These are phyloP conservation scores for Solanum ossicruentum DNA, from an alignment of 257 asterid species.

Conservation along the genomic window DNA sequence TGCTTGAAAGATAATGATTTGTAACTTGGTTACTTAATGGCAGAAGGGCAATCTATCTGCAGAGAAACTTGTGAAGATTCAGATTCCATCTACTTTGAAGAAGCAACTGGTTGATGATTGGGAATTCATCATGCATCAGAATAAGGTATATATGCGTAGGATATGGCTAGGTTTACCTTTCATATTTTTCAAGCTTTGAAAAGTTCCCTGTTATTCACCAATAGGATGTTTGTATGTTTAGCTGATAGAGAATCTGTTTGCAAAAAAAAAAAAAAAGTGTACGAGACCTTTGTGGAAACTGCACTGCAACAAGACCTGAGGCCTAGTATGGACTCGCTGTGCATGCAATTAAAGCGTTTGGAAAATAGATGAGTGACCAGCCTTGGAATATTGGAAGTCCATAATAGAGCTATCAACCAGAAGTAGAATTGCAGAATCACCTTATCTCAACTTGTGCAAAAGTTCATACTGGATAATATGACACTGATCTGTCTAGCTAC, in stretches of 20 bases:
- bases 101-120: conserved; percentile 75
- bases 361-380: not conserved
- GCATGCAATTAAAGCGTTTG: not conserved
- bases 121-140: conserved; percentile 71
- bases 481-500: not conserved
- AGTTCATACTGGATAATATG: not conserved
- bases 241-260: not conserved
- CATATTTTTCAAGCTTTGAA: not conserved
- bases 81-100: conserved; percentile 61
- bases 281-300: not conserved
- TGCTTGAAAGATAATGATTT: not conserved
- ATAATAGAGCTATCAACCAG: not conserved
- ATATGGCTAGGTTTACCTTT: not conserved
- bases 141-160: conserved; percentile 41
- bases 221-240: not conserved
- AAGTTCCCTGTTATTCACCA: not conserved
- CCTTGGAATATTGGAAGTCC: not conserved
- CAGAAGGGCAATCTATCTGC: conserved; percentile 38
- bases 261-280: not conserved
- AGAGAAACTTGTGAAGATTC: conserved; percentile 59
- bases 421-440: not conserved
- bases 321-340: not conserved
- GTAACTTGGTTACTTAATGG: not conserved
- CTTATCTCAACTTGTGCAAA: not conserved
- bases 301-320: not conserved